Conservation (phyloP, 2,329 filamentous ascomycete species). For the Pseudogymnoascus sp. region DNA sequence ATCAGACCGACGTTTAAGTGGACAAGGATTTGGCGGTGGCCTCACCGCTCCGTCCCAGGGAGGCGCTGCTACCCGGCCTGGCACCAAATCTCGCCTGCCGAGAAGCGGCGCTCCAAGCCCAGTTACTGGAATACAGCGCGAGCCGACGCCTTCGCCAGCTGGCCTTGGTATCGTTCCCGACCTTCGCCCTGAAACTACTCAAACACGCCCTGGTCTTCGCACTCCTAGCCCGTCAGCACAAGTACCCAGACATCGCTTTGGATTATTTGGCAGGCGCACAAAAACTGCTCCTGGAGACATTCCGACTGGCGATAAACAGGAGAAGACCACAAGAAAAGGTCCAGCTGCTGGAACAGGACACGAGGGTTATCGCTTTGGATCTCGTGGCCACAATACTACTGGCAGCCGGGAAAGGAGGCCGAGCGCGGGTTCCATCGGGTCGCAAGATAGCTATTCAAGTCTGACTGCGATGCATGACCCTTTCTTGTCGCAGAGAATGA, state of each 20-base stretch:
- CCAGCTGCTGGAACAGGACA: constrained; percentile 90
- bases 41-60: constrained; percentile 20
- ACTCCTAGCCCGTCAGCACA: constrained; percentile 47
- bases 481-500: constrained; percentile 55
- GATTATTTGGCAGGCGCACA: constrained; percentile 67
- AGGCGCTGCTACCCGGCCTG: constrained; percentile 29
- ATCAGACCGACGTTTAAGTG: constrained; percentile 19
- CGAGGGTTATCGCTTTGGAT: constrained; percentile 55
- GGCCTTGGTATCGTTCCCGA: constrained; percentile 28
- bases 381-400: constrained; percentile 52
- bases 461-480: constrained; percentile 40
- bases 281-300: constrained; percentile 50
- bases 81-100: constrained; percentile 27
- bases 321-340: constrained; percentile 60
- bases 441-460: constrained; percentile 45
- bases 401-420: constrained; percentile 35
- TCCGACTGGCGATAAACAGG: constrained; percentile 46
- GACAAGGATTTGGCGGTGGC: constrained; percentile 17
- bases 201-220: constrained; percentile 29
- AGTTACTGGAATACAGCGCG: constrained; percentile 25
- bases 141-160: constrained; percentile 21
- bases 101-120: constrained; percentile 29
- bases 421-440: constrained; percentile 35
- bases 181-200: constrained; percentile 17
- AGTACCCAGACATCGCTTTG: constrained; percentile 60